phyloP scores from a whole-genome alignment of 2,329 filamentous ascomycete genomes.

The Penicillium decumbens region DNA sequence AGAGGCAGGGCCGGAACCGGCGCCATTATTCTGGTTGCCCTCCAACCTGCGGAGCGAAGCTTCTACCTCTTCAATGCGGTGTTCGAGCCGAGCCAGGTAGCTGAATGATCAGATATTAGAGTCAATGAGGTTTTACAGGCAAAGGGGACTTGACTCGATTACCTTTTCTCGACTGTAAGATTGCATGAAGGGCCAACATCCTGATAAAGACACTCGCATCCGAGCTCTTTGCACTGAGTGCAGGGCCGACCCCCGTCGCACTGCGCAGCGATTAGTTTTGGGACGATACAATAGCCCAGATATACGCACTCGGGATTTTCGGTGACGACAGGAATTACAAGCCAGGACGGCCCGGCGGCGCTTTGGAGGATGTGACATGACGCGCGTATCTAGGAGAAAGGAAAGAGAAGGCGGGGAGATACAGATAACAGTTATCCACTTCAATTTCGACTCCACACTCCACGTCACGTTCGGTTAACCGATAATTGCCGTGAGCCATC shows the following conservation, averaged over 20 bases:
- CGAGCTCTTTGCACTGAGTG: conserved; percentile 40
- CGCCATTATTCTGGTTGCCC: not conserved
- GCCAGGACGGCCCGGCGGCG: conserved; percentile 38
- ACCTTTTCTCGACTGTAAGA: conserved; percentile 40
- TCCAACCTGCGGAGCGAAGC: conserved; percentile 6
- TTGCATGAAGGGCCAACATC: conserved; percentile 35
- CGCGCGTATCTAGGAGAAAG: not conserved
- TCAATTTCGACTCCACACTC: not conserved
- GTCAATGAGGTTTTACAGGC: not conserved
- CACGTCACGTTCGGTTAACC: too few species aligned
- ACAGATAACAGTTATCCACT: not conserved
- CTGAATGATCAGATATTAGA: not conserved
- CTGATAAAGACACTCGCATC: conserved; percentile 43
- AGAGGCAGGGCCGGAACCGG: not conserved
- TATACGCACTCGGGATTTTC: conserved; percentile 23
- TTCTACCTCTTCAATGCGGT: conserved; percentile 6
- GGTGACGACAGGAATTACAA: conserved; percentile 37
- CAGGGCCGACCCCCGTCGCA: conserved; percentile 46
- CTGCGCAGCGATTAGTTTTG: conserved; percentile 16
- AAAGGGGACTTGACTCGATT: not conserved
- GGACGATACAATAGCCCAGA: not conserved
- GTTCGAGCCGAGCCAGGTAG: conserved; percentile 8
- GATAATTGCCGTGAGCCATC: not conserved
- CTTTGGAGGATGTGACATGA: conserved; percentile 18
- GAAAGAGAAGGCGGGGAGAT: not conserved